Evolutionary conservation across 1,139 yeast species (phyloP).

Genomic region (Yamadazyma taylorii): DNA sequence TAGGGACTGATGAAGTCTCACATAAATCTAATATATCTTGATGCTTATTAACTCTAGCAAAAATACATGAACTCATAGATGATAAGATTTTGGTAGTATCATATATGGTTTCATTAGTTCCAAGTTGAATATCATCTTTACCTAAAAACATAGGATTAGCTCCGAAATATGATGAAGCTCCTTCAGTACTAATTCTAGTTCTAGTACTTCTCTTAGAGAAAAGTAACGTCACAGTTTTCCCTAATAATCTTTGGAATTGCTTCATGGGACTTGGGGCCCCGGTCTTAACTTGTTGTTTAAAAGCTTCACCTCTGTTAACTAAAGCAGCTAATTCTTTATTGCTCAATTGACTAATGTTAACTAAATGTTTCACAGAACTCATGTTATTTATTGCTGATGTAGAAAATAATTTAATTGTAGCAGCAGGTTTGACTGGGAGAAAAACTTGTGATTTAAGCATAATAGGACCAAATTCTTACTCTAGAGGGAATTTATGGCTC

Average conservation of each 20-base stretch:
- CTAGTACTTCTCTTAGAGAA: constrained; percentile 93
- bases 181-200: constrained; percentile 92
- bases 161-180: constrained; percentile 90
- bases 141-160: constrained; percentile 97
- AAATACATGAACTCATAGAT: constrained; percentile 92
- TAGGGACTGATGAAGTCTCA: constrained; percentile 78
- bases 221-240: constrained; percentile 78
- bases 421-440: too few species aligned
- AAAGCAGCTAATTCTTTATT: constrained; percentile 66
- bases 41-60: constrained; percentile 92
- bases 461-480: too few species aligned
- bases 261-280: constrained; percentile 46
- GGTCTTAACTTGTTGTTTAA: constrained; percentile 56
- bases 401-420: too few species aligned
- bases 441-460: neutral
- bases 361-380: constrained; percentile 57
- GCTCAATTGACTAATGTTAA: constrained; percentile 74
- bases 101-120: constrained; percentile 86
- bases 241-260: constrained; percentile 61
- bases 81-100: constrained; percentile 89
- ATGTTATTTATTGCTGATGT: constrained; percentile 5
- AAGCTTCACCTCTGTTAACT: constrained; percentile 65
- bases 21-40: constrained; percentile 78
- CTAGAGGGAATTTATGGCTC: too few species aligned
- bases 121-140: constrained; percentile 92